Evolutionary conservation across 2,329 filamentous ascomycete species (phyloP).

Genomic region (Aspergillus sp.): DNA sequence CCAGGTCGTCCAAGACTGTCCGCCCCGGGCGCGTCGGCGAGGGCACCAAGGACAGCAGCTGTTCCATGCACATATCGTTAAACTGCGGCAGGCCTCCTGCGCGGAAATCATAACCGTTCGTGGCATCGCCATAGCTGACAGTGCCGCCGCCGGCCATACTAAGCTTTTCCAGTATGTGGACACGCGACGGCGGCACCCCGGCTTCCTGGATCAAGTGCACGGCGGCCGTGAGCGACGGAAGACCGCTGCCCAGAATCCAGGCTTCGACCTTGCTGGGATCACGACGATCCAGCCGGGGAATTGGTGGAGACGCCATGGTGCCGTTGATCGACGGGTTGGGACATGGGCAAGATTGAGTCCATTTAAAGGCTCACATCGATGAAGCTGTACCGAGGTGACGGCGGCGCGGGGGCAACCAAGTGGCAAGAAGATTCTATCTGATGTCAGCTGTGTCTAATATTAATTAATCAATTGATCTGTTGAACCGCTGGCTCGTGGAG

Average conservation of each 20-base stretch:
- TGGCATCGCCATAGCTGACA: constrained; percentile 26
- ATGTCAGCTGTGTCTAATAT: background rate
- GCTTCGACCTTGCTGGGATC: constrained; percentile 19
- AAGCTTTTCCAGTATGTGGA: constrained; percentile 36
- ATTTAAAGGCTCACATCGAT: background rate
- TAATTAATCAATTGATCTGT: background rate
- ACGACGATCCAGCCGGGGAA: background rate
- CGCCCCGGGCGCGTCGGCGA: constrained; percentile 15
- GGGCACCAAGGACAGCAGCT: constrained; percentile 33
- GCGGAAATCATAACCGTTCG: constrained; percentile 37
- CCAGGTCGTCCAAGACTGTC: constrained; percentile 19
- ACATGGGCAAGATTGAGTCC: background rate
- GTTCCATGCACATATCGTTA: constrained; percentile 33
- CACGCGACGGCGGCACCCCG: constrained; percentile 30
- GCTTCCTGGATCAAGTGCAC: constrained; percentile 37
- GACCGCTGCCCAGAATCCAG: constrained; percentile 37
- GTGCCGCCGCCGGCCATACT: constrained; percentile 30
- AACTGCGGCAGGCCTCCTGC: constrained; percentile 35
- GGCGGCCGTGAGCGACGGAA: constrained; percentile 36
- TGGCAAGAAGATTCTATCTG: background rate
- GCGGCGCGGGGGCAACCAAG: background rate
- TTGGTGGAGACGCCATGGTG: background rate
- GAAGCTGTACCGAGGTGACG: background rate
- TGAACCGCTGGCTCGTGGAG: too few relatives aligned
- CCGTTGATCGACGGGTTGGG: background rate